phyloP scores from a whole-genome alignment of 495 filamentous ascomycete genomes.

The Cairneyella variabilis region DNA sequence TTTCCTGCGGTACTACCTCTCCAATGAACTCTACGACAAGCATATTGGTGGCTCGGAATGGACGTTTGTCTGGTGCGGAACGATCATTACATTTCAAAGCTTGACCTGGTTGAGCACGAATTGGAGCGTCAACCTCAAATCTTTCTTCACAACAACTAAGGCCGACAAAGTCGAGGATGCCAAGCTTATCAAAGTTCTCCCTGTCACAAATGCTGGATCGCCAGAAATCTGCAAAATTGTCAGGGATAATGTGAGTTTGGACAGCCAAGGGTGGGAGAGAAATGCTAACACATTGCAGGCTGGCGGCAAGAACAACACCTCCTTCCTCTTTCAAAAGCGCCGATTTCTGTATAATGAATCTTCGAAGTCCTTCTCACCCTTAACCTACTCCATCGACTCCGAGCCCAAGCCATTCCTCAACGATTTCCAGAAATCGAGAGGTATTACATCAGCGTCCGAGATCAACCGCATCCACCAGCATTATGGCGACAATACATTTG shows the following conservation, averaged over 20 bases:
- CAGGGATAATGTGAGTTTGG: slow-evolving; percentile 59
- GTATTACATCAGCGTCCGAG: slow-evolving; percentile 66
- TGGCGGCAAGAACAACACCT: slow-evolving; percentile 68
- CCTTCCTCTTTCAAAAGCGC: slow-evolving; percentile 97
- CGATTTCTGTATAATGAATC: slow-evolving; percentile 82
- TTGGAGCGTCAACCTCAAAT: slow-evolving; percentile 88
- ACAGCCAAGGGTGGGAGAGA: not conserved
- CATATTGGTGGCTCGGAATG: slow-evolving; percentile 88
- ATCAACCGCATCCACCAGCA: slow-evolving; percentile 77
- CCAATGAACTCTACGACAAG: slow-evolving; percentile 75
- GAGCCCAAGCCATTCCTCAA: slow-evolving; percentile 74
- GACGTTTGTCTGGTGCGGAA: slow-evolving; percentile 91
- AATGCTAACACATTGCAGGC: slow-evolving; percentile 38
- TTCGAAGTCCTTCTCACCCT: slow-evolving; percentile 66
- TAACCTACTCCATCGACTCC: slow-evolving; percentile 80
- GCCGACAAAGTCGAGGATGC: slow-evolving; percentile 72
- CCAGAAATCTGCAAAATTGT: slow-evolving; percentile 82
- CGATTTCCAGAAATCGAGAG: slow-evolving; percentile 72
- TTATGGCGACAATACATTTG: slow-evolving; percentile 95
- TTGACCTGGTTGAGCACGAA: slow-evolving; percentile 93
- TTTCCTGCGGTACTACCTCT: slow-evolving; percentile 84
- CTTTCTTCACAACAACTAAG: slow-evolving; percentile 73
- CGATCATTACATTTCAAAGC: slow-evolving; percentile 82
- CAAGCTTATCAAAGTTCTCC: slow-evolving; percentile 89
- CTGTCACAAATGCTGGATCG: slow-evolving; percentile 80